Conservation (phyloP, 805 yeast species). For the Nematodospora valgi region DNA sequence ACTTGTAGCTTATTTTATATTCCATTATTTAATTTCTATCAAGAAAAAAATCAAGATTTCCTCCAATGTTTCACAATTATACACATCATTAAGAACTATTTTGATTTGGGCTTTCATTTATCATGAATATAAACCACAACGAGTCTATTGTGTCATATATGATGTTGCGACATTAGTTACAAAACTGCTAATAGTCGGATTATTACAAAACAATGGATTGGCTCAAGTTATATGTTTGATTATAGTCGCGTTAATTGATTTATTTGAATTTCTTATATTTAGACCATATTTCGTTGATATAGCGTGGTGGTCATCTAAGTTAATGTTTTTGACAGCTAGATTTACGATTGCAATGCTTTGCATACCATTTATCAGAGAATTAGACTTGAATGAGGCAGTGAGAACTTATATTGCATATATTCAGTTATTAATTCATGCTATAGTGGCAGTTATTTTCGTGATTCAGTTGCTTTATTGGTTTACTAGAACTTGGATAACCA, state of each 20-base stretch:
- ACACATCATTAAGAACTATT: constrained; percentile 46
- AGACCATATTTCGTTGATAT: constrained; percentile 27
- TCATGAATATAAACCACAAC: constrained; percentile 40
- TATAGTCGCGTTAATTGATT: constrained; percentile 29
- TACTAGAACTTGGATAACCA: constrained; percentile 20
- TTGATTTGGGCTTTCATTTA: constrained; percentile 47
- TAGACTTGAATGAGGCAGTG: constrained; percentile 32
- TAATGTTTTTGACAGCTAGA: constrained; percentile 36
- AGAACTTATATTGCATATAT: constrained; percentile 43
- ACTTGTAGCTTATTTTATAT: constrained; percentile 19
- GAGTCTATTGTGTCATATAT: constrained; percentile 34
- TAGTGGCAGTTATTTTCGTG: constrained; percentile 28
- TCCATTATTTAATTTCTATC: constrained; percentile 24
- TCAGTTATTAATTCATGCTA: constrained; percentile 39
- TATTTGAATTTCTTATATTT: constrained; percentile 18
- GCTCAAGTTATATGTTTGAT: constrained; percentile 42
- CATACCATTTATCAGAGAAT: constrained; percentile 37
- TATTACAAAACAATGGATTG: constrained; percentile 40
- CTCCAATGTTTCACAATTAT: constrained; percentile 29
- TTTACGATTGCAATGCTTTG: constrained; percentile 39
- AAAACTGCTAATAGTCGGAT: constrained; percentile 42
- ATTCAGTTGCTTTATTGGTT: constrained; percentile 29
- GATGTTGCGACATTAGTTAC: constrained; percentile 31
- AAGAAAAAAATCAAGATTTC: constrained; percentile 13
- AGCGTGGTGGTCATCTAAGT: constrained; percentile 26